phyloP scores from a whole-genome alignment of 2,329 filamentous ascomycete species.

The Aurifilum marmelostoma region DNA sequence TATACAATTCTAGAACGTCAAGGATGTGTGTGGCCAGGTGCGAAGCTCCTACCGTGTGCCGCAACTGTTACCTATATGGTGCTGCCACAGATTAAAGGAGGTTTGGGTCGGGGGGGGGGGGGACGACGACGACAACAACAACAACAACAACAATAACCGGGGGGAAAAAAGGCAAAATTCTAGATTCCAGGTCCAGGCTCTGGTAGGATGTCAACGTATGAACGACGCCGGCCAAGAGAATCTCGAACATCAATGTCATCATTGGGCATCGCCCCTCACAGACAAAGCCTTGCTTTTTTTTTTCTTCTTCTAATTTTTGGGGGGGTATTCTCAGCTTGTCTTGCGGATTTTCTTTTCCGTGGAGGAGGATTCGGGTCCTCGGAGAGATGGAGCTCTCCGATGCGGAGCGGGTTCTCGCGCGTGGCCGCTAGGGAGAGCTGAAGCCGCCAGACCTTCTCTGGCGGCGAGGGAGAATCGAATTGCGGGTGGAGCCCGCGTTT shows the following conservation, averaged over 20 bases:
- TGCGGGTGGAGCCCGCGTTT: not conserved
- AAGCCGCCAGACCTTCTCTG: not conserved
- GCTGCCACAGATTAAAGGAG: not conserved
- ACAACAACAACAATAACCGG: no score
- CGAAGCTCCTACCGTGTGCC: no score
- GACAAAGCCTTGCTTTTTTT: not conserved
- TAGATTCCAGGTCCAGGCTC: not conserved
- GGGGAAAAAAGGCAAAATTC: no score
- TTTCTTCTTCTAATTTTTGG: no score
- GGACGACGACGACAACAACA: no score
- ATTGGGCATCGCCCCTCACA: not conserved
- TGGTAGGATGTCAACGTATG: not conserved
- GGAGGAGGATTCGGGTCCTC: conserved; percentile 1
- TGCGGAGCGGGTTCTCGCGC: not conserved
- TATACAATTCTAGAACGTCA: not conserved
- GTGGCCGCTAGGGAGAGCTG: not conserved
- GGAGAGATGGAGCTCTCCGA: conserved; percentile 9
- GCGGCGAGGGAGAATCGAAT: not conserved
- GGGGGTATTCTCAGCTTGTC: no score
- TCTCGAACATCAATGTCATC: not conserved
- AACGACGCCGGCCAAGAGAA: not conserved
- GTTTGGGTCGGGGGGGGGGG: no score
- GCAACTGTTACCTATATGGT: not conserved
- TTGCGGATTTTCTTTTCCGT: not conserved
- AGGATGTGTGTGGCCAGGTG: not conserved